Conservation (phyloP, 2,329 filamentous ascomycete species). For the Sporothrix schenckii region DNA sequence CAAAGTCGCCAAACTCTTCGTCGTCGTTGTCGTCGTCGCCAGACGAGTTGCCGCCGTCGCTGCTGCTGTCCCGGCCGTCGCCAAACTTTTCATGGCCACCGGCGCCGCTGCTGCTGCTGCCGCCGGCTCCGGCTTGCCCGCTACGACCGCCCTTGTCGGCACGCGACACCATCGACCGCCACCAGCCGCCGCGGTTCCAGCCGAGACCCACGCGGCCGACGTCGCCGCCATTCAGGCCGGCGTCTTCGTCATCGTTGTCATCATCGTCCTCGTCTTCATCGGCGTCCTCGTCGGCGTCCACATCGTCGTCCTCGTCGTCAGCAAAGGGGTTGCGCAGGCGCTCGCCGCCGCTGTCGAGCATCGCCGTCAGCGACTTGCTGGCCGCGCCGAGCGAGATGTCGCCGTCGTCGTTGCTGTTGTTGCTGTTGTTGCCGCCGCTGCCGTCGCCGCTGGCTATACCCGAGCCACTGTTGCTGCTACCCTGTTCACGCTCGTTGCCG, state of each 20-base stretch:
- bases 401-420: conserved; percentile 17
- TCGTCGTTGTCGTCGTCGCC: conserved; percentile 59
- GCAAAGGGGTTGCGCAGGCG: conserved; percentile 57
- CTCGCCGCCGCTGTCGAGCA: conserved; percentile 35
- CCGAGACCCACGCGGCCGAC: conserved; percentile 36
- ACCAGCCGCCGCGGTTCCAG: conserved; percentile 46
- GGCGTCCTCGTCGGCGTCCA: conserved; percentile 48
- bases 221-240: conserved; percentile 44
- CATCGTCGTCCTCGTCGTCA: conserved; percentile 57
- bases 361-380: conserved; percentile 26
- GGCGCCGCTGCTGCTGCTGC: background rate
- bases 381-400: conserved; percentile 25
- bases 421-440: background rate
- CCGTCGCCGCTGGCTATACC: background rate
- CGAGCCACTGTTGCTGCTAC: no score
- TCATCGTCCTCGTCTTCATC: conserved; percentile 41
- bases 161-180: conserved; percentile 42
- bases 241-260: conserved; percentile 49
- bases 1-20: conserved; percentile 70
- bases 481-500: conserved; percentile 43
- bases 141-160: conserved; percentile 26
- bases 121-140: background rate
- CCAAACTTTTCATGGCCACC: conserved; percentile 40
- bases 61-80: conserved; percentile 45
- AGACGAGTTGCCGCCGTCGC: conserved; percentile 37